Conservation (phyloP, 2,329 filamentous ascomycete species). For the Aureobasidium sp. region DNA sequence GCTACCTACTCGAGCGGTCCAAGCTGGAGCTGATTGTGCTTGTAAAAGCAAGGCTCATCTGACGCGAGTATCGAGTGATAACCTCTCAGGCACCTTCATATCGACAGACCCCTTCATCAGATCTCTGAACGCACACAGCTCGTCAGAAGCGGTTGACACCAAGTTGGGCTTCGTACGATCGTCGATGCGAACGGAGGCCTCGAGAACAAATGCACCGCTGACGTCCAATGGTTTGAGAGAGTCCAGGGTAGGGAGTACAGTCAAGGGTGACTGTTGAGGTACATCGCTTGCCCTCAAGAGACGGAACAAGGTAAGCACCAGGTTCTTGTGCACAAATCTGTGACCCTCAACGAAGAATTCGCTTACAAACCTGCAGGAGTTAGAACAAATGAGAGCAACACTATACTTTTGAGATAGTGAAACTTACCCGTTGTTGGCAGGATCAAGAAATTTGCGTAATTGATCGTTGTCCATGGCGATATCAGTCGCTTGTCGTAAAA, state of each 20-base stretch:
- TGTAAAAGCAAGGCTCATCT: slow-evolving; percentile 34
- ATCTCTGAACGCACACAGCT: slow-evolving; percentile 49
- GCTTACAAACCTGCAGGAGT: slow-evolving; percentile 44
- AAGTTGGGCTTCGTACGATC: slow-evolving; percentile 49
- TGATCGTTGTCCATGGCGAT: neutral
- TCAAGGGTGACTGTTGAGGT: slow-evolving; percentile 27
- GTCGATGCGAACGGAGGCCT: slow-evolving; percentile 51
- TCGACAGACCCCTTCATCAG: slow-evolving; percentile 52
- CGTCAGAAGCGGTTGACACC: slow-evolving; percentile 47
- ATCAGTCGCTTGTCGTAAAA: slow-evolving; percentile 15
- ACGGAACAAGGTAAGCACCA: slow-evolving; percentile 51
- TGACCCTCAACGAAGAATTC: slow-evolving; percentile 53
- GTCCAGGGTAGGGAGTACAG: slow-evolving; percentile 36
- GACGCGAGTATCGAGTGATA: slow-evolving; percentile 54
- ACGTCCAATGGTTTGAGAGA: slow-evolving; percentile 47
- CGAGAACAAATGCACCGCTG: slow-evolving; percentile 52
- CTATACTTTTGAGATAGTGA: neutral
- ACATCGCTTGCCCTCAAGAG: slow-evolving; percentile 38
- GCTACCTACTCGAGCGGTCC: neutral
- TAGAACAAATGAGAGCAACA: slow-evolving; percentile 18
- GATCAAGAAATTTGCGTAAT: slow-evolving; percentile 1
- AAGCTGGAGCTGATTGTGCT: neutral
- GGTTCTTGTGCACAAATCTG: slow-evolving; percentile 52
- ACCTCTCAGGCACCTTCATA: slow-evolving; percentile 50
- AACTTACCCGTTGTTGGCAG: slow-evolving; percentile 5